Conservation (phyloP, 2,329 filamentous ascomycete species). For the Teratosphaeriaceae sp. region DNA sequence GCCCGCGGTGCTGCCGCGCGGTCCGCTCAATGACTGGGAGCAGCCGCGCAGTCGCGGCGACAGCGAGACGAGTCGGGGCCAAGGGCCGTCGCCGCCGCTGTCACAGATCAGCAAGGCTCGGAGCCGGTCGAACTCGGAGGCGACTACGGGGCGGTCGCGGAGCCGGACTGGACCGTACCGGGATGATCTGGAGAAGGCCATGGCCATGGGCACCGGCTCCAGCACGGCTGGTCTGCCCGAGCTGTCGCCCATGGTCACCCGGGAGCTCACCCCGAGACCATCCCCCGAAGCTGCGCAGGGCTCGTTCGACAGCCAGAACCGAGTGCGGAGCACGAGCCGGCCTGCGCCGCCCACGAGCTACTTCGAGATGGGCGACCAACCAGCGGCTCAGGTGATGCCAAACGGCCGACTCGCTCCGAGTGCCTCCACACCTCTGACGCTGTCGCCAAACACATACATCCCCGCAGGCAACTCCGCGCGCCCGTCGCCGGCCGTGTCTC, state of each 20-base stretch:
- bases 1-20: constrained; percentile 20
- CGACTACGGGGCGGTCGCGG: constrained; percentile 46
- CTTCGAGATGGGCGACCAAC: constrained; percentile 22
- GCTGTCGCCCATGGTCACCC: constrained; percentile 28
- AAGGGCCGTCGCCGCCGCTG: constrained; percentile 29
- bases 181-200: constrained; percentile 47
- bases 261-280: constrained; percentile 26
- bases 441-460: constrained; percentile 17
- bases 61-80: constrained; percentile 25
- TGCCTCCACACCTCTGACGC: constrained; percentile 12
- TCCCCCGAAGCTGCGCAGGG: constrained; percentile 16
- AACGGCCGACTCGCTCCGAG: constrained; percentile 6
- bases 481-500: constrained; percentile 8
- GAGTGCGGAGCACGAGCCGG: constrained; percentile 17
- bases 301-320: constrained; percentile 6
- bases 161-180: constrained; percentile 45
- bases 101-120: constrained; percentile 36
- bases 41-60: constrained; percentile 27
- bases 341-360: constrained; percentile 15
- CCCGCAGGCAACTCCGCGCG: constrained; percentile 12
- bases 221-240: constrained; percentile 27
- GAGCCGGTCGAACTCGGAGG: constrained; percentile 50
- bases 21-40: constrained; percentile 25
- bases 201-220: constrained; percentile 39
- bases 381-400: not conserved